phyloP scores from a whole-genome alignment of 208 protist genomes.

The Sergeia podlipaevii region DNA sequence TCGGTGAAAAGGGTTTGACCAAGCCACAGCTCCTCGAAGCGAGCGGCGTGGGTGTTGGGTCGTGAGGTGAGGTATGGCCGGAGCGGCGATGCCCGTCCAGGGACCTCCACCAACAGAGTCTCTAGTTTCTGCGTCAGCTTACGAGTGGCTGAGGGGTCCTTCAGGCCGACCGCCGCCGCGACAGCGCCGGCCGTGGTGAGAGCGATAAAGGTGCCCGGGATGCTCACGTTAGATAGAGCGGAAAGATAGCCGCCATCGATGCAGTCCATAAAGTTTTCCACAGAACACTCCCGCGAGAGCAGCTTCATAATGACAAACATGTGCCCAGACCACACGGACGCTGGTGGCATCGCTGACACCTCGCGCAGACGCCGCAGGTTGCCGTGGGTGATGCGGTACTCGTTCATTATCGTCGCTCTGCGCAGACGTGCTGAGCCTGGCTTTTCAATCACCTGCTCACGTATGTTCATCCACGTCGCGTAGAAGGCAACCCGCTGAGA shows the following conservation, averaged over 20 bases:
- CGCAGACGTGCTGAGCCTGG: slow-evolving; percentile 33
- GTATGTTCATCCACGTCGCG: slow-evolving; percentile 45
- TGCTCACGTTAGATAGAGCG: slow-evolving; percentile 18
- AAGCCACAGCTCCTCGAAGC: slow-evolving; percentile 82
- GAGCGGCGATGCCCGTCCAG: slow-evolving; percentile 34
- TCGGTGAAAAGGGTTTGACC: slow-evolving; percentile 15
- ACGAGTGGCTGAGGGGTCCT: slow-evolving; percentile 28
- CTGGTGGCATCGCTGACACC: slow-evolving; percentile 19
- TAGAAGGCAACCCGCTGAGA: slow-evolving; percentile 51
- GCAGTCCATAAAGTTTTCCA: slow-evolving; percentile 72
- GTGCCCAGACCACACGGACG: slow-evolving; percentile 49
- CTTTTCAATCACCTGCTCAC: slow-evolving; percentile 36
- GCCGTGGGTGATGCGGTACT: slow-evolving; percentile 37
- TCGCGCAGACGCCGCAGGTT: slow-evolving; percentile 26
- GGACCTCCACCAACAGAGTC: slow-evolving; percentile 43
- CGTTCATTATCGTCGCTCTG: slow-evolving; percentile 38
- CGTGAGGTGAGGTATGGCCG: slow-evolving; percentile 40
- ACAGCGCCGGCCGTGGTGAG: slow-evolving; percentile 8
- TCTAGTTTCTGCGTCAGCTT: slow-evolving; percentile 53
- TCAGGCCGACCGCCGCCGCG: slow-evolving; percentile 6
- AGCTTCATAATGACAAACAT: slow-evolving; percentile 59
- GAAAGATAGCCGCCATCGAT: slow-evolving; percentile 33
- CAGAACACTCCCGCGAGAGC: slow-evolving; percentile 35
- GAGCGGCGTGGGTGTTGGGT: slow-evolving; percentile 55
- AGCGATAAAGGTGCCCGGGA: slow-evolving; percentile 37